Base-by-base conservation (phyloP, 2,329 filamentous ascomycete genomes). In the Rhinocladiella mackenziei region DNA sequence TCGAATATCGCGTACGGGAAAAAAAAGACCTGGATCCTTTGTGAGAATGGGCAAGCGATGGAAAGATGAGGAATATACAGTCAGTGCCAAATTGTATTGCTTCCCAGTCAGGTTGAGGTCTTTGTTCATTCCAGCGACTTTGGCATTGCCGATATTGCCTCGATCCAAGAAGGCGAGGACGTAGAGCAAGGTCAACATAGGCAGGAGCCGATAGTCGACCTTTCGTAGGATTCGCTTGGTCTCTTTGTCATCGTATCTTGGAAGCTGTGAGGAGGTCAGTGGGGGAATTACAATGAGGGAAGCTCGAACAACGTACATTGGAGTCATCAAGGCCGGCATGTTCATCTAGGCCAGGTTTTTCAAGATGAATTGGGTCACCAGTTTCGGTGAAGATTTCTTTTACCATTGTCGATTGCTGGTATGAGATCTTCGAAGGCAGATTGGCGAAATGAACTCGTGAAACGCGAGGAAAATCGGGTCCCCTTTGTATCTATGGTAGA, bases 1-100 rank as follows among this genome's bases (percentile, higher is more conserved):
- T 84, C 80, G 59, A 76, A 78, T 6, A 39, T 23, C 3, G 13
- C 33, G 38, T 43, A 37, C 1, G 86, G 84, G 1, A 89, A 76
- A 64, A 89, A 91, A 69, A 89, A 89, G 58, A 56, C 32, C 33
- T 32, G 20, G 5, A 13, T 9, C n/a, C n/a, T n/a, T n/a, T n/a
- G n/a, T n/a, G n/a, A n/a, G n/a, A n/a, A n/a, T n/a, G n/a, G n/a
- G n/a, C n/a, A n/a, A n/a, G n/a, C n/a, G n/a, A n/a, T n/a, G n/a
- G n/a, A n/a, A n/a, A n/a, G n/a, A n/a, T n/a, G n/a, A n/a, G n/a
- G n/a, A n/a, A n/a, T 9, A 10, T 39, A 50, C 43, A 10, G 47
- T 50, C 2, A 72, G 23, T 14, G 40, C 45, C 7, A 52, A 31
- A 20, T 52, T 52, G 32, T 67, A 73, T 31, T 70, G 63, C 30